Base-by-base conservation (phyloP, 495 filamentous ascomycete genomes). In the Xylaria venustula region DNA sequence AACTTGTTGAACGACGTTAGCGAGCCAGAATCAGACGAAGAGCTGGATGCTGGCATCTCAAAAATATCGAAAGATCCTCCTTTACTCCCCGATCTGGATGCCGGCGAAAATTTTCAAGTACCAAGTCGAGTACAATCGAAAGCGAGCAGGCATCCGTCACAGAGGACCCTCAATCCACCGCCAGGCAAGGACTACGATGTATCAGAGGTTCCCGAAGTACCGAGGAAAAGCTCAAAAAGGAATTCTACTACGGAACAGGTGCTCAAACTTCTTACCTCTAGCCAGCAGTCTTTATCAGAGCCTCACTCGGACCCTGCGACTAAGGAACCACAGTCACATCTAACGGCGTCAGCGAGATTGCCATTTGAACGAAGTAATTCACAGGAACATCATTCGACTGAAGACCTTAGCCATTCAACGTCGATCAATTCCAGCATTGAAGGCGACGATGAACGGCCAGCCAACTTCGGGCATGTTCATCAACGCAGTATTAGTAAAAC, bases 391-490 rank as follows among this genome's bases (percentile, higher is more conserved):
- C 59, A 64, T 12, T 85, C 79, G 0, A 85, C 71, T 6, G 79
- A 77, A 17, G 79, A 77, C 7, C 75, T 75, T 55, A 70, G 61
- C 62, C 69, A 68, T 53, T 42, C 77, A 4, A 53, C 74, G 57
- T 63, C 67, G 7, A 56, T 57, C 1, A 12, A 8, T 9, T 61
- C 58, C 17, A 61, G 58, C 32, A 48, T 47, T 26, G 64, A 61
- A 11, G 51, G 37, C 17, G 45, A 46, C n/a, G 67, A 78, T 9
- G 88, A 89, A 40, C 81, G 83, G 30, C 85, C 87, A 2, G 83
- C 87, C 2, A 90, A 81, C 65, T 79, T 87, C 65, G 90, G 90
- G 0, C 87, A 86, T 64, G 90, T 93, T n/a, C 78, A 88, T 36
- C 87, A 90, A 28, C 86, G 90, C 58, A 85, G 79, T 61, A 80